Percentiles rank a stretch among this genome's conserved stretches.
Evolutionary conservation across 2,329 filamentous ascomycete genomes (phyloP).

Genomic region (Chaetomium sp.): DNA sequence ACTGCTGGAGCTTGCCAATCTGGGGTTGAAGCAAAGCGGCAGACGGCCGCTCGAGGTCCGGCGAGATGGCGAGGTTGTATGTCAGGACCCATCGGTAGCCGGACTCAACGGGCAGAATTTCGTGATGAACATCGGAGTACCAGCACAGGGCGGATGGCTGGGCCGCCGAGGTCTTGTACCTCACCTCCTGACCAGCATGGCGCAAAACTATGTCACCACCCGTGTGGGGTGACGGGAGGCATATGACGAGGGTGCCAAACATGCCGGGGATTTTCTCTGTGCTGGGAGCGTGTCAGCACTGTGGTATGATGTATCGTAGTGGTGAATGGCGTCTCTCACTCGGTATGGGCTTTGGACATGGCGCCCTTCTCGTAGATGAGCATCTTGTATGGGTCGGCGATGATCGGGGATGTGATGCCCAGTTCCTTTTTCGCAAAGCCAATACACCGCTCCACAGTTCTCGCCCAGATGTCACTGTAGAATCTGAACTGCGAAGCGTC

Average conservation of each 20-base stretch:
- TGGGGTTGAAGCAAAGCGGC: constrained; percentile 25
- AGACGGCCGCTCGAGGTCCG: constrained; percentile 30
- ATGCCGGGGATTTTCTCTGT: constrained; percentile 51
- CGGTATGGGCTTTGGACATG: constrained; percentile 51
- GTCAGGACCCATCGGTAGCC: constrained; percentile 55
- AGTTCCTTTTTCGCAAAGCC: constrained; percentile 37
- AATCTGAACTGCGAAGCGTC: constrained; percentile 45
- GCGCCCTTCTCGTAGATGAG: constrained; percentile 53
- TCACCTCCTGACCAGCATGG: constrained; percentile 41
- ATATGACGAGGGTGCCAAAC: constrained; percentile 54
- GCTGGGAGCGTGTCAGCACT: constrained; percentile 31
- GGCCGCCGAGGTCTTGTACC: constrained; percentile 38
- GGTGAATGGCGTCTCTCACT: constrained; percentile 36
- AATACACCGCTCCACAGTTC: constrained; percentile 35
- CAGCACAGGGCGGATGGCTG: constrained; percentile 38
- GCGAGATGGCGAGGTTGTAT: constrained; percentile 50
- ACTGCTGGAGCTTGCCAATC: constrained; percentile 27
- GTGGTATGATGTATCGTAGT: background rate
- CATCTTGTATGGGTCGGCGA: constrained; percentile 49
- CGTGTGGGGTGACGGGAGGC: constrained; percentile 50
- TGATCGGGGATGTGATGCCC: constrained; percentile 39
- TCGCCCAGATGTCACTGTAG: constrained; percentile 40
- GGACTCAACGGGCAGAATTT: constrained; percentile 50
- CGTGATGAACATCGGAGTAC: constrained; percentile 57
- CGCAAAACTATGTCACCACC: constrained; percentile 50